These are phyloP conservation scores for Neonectria sp. DNA, from an alignment of 2,329 filamentous ascomycete genomes.

Conservation along the genomic window DNA sequence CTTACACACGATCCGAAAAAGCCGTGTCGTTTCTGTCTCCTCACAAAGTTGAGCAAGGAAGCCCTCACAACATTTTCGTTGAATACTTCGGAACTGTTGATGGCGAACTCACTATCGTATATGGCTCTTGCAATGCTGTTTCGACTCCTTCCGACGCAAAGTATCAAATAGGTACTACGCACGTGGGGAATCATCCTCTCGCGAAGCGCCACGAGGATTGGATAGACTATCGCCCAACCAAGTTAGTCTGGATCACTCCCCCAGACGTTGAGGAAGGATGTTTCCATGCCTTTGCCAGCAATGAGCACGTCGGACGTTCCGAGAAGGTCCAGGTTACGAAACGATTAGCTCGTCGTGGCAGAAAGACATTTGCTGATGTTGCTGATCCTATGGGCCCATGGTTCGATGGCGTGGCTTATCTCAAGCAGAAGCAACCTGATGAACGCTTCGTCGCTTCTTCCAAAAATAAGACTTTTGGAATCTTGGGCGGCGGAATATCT, in stretches of 20 bases:
- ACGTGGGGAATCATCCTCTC: conserved; percentile 40
- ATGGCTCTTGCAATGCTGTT: conserved; percentile 35
- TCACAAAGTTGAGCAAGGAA: conserved; percentile 1
- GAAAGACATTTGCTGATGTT: conserved; percentile 29
- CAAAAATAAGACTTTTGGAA: conserved; percentile 46
- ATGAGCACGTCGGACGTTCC: conserved; percentile 38
- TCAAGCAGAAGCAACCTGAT: conserved; percentile 45
- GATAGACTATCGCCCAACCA: conserved; percentile 32
- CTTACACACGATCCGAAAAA: not conserved
- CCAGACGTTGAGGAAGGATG: conserved; percentile 31
- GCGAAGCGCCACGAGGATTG: conserved; percentile 39
- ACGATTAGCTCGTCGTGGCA: conserved; percentile 18
- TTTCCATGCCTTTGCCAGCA: conserved; percentile 40
- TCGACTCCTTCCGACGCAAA: conserved; percentile 11
- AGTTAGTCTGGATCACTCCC: conserved; percentile 42
- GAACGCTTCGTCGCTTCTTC: conserved; percentile 38
- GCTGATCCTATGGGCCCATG: conserved; percentile 23
- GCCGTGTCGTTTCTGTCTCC: not conserved
- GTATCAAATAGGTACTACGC: conserved; percentile 41
- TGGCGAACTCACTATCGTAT: conserved; percentile 37
- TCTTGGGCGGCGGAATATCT: conserved; percentile 58
- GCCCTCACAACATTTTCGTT: conserved; percentile 41
- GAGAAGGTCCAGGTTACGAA: conserved; percentile 32
- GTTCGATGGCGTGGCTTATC: conserved; percentile 47
- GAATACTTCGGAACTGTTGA: conserved; percentile 39